A percentile compares a stretch with the other conserved stretches of the same genome.
phyloP scores from a whole-genome alignment of 441 rosid genomes.

The Geranium incanum region DNA sequence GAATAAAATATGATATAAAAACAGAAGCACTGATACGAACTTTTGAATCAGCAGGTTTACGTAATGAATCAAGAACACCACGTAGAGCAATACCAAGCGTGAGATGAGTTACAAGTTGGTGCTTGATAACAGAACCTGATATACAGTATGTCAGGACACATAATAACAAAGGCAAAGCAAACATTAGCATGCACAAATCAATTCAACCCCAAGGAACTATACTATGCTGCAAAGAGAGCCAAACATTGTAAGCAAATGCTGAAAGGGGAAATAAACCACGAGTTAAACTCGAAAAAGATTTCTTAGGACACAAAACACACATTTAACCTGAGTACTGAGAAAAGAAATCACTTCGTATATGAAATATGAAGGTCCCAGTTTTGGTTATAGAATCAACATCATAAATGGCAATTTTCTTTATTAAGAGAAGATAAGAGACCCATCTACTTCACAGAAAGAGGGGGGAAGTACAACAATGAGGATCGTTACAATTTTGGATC shows the following conservation, averaged over 20 bases:
- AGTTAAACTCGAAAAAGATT: not conserved
- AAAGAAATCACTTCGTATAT: not conserved
- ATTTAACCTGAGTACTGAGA: not conserved
- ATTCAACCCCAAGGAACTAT: conserved; percentile 4
- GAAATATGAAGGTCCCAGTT: not conserved
- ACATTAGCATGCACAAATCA: not conserved
- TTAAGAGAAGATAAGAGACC: not conserved
- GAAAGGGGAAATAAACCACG: not conserved
- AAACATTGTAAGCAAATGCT: not conserved
- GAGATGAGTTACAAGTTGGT: conserved; percentile 90
- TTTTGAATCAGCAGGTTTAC: conserved; percentile 98
- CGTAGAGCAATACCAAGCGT: conserved; percentile 95
- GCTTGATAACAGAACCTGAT: conserved; percentile 50
- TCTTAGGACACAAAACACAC: not conserved
- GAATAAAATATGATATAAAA: conserved; percentile 4
- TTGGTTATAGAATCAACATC: not conserved
- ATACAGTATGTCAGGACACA: conserved; percentile 2
- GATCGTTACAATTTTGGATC: not conserved
- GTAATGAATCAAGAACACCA: conserved; percentile 86
- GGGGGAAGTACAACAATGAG: too few relatives aligned
- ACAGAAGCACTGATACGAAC: conserved; percentile 30
- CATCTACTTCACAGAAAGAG: not conserved
- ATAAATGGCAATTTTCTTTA: not conserved
- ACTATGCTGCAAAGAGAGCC: conserved; percentile 2
- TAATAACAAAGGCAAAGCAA: not conserved